Conservation (phyloP, 2,329 filamentous ascomycete genomes). For the Myriosclerotinia duriaeana region DNA sequence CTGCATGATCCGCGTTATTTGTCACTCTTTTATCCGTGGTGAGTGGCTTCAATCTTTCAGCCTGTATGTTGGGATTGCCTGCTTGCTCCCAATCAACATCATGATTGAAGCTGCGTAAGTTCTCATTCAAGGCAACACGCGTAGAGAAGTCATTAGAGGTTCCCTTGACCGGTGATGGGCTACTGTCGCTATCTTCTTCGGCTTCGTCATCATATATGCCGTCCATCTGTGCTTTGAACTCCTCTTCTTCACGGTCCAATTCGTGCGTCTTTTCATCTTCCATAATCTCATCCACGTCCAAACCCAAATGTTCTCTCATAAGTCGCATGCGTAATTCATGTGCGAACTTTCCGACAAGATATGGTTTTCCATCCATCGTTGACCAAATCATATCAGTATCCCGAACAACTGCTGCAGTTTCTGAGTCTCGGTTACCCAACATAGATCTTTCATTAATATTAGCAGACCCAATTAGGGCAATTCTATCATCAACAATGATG, state of each 20-base stretch:
- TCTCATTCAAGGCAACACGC: slow-evolving; percentile 50
- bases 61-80: slow-evolving; percentile 44
- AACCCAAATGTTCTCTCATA: slow-evolving; percentile 95
- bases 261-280: slow-evolving; percentile 74
- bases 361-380: slow-evolving; percentile 85
- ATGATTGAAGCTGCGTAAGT: slow-evolving; percentile 70
- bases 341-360: slow-evolving; percentile 86
- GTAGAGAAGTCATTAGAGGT: slow-evolving; percentile 54
- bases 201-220: slow-evolving; percentile 57
- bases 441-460: slow-evolving; percentile 99
- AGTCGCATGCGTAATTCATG: slow-evolving; percentile 89
- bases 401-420: slow-evolving; percentile 83
- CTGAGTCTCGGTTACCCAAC: slow-evolving; percentile 87
- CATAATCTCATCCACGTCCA: slow-evolving; percentile 88
- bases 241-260: slow-evolving; percentile 53
- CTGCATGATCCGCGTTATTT: slow-evolving; percentile 60
- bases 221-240: slow-evolving; percentile 60
- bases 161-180: slow-evolving; percentile 33
- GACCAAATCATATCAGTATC: slow-evolving; percentile 93
- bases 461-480: slow-evolving; percentile 91
- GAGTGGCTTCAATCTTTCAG: slow-evolving; percentile 43
- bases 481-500: slow-evolving; percentile 91
- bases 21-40: slow-evolving; percentile 56
- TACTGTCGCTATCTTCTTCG: slow-evolving; percentile 26
- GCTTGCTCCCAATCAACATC: slow-evolving; percentile 54